Base-by-base conservation (phyloP, 768 basidiomycete species). In the Lentinula raphanica region DNA sequence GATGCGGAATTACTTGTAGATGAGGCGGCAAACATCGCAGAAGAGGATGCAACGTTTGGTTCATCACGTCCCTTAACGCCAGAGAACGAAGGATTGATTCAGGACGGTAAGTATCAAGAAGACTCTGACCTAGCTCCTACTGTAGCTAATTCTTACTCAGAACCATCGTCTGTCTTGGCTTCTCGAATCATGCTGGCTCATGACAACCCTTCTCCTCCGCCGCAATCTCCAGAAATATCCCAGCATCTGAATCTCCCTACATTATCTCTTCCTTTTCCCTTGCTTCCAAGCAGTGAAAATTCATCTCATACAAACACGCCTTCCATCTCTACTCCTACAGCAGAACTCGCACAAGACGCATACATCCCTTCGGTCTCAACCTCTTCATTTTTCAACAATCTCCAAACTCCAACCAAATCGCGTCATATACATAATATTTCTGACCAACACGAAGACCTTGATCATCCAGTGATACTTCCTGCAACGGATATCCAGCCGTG, bases 121-220 rank as follows among this genome's bases (percentile, higher is more conserved):
- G 15, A 8, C n/a, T 8, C 9, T 21, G 40, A 28, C 7, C 7
- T 27, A 56, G 9, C n/a, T 48, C 32, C 8, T 15, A n/a, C n/a
- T n/a, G n/a, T n/a, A 38, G 25, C 28, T 56, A 15, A 56, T n/a
- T 12, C 29, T 21, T 11, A 49, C 29, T 3, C 13, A 49, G 89
- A 90, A 66, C 88, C 87, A 8, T 81, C 87, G 2, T 86, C 87
- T 56, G 76, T 78, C 4, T 73, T 92, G 49, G 90, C 86, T 31
- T 81, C 74, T 60, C 83, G 72, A 69, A 81, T 92, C 46, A 77
- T 86, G 45, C 78, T 83, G 50, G 89, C 90, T 53, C 80, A 83
- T 58, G 84, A 83, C 64, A 92, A 92, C 64, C 90, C 90, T 17
- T 91, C 89, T 17, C 88, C 89, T 17, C 83, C 83, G 4, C 83